Evolutionary conservation across 768 basidiomycete genomes (phyloP).

Genomic region (Mycena latifolia): DNA sequence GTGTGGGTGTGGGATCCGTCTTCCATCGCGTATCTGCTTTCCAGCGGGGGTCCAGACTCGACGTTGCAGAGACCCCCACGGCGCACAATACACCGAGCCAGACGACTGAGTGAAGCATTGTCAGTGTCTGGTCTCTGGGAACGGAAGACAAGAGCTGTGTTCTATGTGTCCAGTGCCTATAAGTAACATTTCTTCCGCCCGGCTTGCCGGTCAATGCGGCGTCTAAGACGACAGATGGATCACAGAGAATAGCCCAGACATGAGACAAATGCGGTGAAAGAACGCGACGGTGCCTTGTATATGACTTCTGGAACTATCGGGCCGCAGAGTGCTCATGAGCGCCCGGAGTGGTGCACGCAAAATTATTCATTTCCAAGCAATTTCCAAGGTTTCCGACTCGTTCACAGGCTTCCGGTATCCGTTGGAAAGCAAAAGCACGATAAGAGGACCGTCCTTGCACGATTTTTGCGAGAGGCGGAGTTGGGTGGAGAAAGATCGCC

Average conservation of each 20-base stretch:
- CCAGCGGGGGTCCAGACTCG: slow-evolving; percentile 19
- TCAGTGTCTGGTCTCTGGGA: slow-evolving; percentile 27
- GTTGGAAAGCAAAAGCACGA: too few species aligned
- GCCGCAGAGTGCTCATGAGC: too few species aligned
- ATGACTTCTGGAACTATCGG: neutral
- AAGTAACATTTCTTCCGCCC: slow-evolving; percentile 4
- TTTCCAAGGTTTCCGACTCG: too few species aligned
- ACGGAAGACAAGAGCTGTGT: slow-evolving; percentile 19
- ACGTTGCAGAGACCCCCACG: slow-evolving; percentile 21
- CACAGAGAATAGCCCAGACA: slow-evolving; percentile 2
- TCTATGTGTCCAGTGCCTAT: slow-evolving; percentile 18
- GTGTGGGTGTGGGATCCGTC: slow-evolving; percentile 11
- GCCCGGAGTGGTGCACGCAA: too few species aligned
- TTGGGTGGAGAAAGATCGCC: too few species aligned
- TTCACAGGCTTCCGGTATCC: too few species aligned
- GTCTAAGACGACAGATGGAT: slow-evolving; percentile 21
- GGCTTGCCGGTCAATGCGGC: slow-evolving; percentile 14
- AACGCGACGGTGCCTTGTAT: slow-evolving; percentile 24
- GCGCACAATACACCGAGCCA: slow-evolving; percentile 22
- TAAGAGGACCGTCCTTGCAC: too few species aligned
- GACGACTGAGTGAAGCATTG: slow-evolving; percentile 26
- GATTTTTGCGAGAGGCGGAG: too few species aligned
- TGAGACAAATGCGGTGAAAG: slow-evolving; percentile 10
- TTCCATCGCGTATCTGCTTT: slow-evolving; percentile 1
- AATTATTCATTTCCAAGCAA: too few species aligned